Percentiles rank a stretch among this genome's conserved stretches.
Evolutionary conservation across 1,139 yeast species (phyloP).

Genomic region (Candida dubliniensis): DNA sequence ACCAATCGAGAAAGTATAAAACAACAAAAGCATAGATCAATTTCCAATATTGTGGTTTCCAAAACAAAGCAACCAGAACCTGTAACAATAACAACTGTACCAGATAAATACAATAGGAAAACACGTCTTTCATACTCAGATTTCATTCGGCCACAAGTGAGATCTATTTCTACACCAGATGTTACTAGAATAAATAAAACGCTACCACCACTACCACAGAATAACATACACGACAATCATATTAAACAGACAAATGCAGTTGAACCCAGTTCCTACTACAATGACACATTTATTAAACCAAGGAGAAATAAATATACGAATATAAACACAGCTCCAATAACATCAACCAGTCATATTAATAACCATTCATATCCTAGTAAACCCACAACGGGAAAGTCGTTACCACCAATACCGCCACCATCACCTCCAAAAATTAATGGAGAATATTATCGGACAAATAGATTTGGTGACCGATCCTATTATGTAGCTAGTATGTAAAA

Average conservation of each 20-base stretch:
- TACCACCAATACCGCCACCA: conserved; percentile 2
- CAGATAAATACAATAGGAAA: neutral
- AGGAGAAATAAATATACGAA: too few species aligned
- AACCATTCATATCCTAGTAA: neutral
- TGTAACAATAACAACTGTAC: neutral
- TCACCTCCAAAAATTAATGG: neutral
- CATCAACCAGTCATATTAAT: neutral
- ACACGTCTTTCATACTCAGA: neutral
- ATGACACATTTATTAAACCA: too few species aligned
- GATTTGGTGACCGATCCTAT: too few species aligned
- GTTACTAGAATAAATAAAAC: neutral
- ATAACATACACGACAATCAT: too few species aligned
- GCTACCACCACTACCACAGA: neutral
- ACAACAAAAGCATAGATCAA: too few species aligned
- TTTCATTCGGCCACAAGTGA: neutral
- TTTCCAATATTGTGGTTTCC: too few species aligned
- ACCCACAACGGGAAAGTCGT: neutral
- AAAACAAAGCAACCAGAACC: neutral
- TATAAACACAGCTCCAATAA: neutral
- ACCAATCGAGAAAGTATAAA: too few species aligned
- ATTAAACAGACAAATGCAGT: too few species aligned
- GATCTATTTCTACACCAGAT: conserved; percentile 1
- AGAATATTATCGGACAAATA: too few species aligned
- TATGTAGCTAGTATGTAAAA: too few species aligned
- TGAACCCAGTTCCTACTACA: too few species aligned